A percentile compares a stretch with the other conserved stretches of the same genome.
Evolutionary conservation across 805 yeast species (phyloP).

Genomic region (Candida sithepensis): DNA sequence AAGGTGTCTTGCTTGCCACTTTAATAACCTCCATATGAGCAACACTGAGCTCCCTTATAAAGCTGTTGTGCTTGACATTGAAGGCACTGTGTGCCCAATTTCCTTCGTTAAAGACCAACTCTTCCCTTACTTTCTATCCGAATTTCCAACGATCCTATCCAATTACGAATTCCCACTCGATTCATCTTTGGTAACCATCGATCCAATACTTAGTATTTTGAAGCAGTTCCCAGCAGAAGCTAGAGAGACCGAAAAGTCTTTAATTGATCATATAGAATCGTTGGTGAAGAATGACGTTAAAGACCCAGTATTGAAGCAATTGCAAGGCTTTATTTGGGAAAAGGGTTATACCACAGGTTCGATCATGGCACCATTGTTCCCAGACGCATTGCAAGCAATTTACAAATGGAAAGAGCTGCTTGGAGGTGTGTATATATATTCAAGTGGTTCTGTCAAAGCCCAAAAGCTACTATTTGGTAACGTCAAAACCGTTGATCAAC

Average conservation of each 20-base stretch:
- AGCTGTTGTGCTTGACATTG: conserved; percentile 65
- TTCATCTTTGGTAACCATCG: conserved; percentile 4
- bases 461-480: conserved; percentile 74
- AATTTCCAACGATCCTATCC: conserved; percentile 41
- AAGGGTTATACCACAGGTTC: conserved; percentile 75
- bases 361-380: conserved; percentile 70
- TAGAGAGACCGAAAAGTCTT: conserved; percentile 24
- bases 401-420: conserved; percentile 33
- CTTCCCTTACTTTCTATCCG: conserved; percentile 67
- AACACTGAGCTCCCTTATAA: conserved; percentile 1
- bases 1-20: no score
- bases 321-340: conserved; percentile 85
- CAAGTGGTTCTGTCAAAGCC: conserved; percentile 87
- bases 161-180: conserved; percentile 33
- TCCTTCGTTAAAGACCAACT: conserved; percentile 77
- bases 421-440: conserved; percentile 62
- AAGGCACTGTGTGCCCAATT: conserved; percentile 92
- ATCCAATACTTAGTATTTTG: conserved; percentile 33
- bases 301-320: conserved; percentile 68
- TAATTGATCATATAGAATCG: conserved; percentile 47
- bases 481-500: conserved; percentile 39
- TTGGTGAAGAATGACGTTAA: conserved; percentile 69
- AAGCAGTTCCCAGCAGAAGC: conserved; percentile 42
- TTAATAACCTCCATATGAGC: neutral
- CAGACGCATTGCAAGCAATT: conserved; percentile 65